Evolutionary conservation across 1,284 basidiomycete genomes (phyloP), one percentile per base, ranked within the genome.

Genomic region (Mycena citricolor): DNA sequence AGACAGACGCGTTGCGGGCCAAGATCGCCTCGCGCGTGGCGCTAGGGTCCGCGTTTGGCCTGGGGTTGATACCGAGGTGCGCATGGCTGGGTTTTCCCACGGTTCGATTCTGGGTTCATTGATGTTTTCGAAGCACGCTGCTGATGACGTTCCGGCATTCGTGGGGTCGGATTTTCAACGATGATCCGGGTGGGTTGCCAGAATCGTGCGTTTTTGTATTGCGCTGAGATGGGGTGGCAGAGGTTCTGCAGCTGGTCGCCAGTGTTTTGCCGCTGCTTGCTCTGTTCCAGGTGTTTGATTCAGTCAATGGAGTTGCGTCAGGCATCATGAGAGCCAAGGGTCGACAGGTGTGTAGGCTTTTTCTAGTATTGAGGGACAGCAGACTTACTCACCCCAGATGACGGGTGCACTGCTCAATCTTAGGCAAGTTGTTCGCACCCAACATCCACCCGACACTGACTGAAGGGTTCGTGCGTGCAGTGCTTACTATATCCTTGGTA

Each of bases 131-230:
- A 54, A 83, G 86, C 49, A 58, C 72, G 0, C 67, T 90, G 60
- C 86, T 90, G 61, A 54, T 92, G 49, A 61, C 76, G 13, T 90
- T 90, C 71, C 74, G 87, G 6, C 64, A 79, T 25, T 68, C 69
- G 5, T 92, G 89, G 86, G 90, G 76, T 3, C 81, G 83, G 57
- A 62, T 94, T 20, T 95, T 94, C 72, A 94, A 92, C 57, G 69
- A 81, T 41, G 91, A 95, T 63, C 73, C 79, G 11, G 73, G 83
- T 77, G 47, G 16, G 66, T 55, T 20, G 42, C 31, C 22, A 22
- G 13, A 3, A 3, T n/a, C n/a, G n/a, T n/a, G n/a, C n/a, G n/a
- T n/a, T n/a, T n/a, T n/a, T 50, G 2, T 59, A 70, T 2, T n/a
- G n/a, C n/a, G 8, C 32, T 39, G 19, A 37, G 39, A 25, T 31